Conservation (phyloP, 2,329 filamentous ascomycete species). For the Cadophora sp. region DNA sequence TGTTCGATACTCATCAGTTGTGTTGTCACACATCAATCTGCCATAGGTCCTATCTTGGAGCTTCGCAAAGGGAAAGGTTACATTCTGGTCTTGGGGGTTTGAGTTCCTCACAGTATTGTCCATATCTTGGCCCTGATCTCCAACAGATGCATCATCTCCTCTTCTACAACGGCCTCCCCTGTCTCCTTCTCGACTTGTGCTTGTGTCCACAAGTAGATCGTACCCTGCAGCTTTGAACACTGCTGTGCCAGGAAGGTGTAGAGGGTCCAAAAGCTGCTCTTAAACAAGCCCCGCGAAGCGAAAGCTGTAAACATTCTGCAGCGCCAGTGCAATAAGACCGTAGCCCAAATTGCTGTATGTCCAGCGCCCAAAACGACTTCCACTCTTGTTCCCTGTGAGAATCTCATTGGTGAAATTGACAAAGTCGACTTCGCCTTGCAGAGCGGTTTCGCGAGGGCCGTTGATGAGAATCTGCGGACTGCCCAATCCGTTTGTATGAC, state of each 20-base stretch:
- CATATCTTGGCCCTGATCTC: too few species aligned
- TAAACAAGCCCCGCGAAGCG: not conserved
- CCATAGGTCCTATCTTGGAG: not conserved
- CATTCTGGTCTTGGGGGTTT: not conserved
- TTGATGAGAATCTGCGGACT: conserved; percentile 1
- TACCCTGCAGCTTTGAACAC: not conserved
- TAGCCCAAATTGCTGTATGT: not conserved
- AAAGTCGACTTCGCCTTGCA: not conserved
- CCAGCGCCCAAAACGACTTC: not conserved
- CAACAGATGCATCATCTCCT: too few species aligned
- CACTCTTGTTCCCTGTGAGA: not conserved
- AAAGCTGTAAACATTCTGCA: not conserved
- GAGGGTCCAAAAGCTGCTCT: too few species aligned
- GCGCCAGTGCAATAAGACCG: not conserved
- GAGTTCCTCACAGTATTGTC: too few species aligned
- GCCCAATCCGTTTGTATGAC: not conserved
- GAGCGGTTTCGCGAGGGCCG: not conserved
- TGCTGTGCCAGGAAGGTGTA: not conserved
- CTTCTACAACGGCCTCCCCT: too few species aligned
- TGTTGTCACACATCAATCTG: not conserved
- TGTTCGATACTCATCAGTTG: not conserved
- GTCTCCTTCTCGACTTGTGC: too few species aligned
- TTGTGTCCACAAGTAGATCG: too few species aligned
- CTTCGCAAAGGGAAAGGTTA: not conserved
- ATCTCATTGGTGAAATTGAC: not conserved